These are phyloP conservation scores for Scheffersomyces parashehatae DNA, from an alignment of 1,139 yeast genomes.

Conservation along the genomic window DNA sequence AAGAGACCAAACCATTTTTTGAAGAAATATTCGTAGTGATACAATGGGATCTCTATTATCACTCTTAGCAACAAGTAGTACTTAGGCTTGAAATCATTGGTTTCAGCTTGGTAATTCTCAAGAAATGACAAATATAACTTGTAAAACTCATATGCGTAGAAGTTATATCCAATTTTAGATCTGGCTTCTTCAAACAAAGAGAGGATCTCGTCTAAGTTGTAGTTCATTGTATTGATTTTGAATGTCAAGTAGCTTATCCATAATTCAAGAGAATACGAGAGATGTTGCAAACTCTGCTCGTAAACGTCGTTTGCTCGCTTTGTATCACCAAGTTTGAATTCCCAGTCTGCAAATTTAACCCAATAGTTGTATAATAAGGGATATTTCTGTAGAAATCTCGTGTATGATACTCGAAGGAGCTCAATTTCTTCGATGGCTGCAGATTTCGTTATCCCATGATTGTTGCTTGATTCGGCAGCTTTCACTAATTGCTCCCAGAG, in stretches of 20 bases:
- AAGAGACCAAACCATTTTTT: constrained; percentile 39
- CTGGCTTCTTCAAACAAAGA: constrained; percentile 66
- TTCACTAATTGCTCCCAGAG: constrained; percentile 52
- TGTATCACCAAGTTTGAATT: constrained; percentile 60
- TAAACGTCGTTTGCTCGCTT: constrained; percentile 52
- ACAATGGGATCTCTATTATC: constrained; percentile 70
- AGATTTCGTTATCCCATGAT: constrained; percentile 42
- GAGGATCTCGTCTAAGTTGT: constrained; percentile 32
- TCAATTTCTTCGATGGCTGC: constrained; percentile 41
- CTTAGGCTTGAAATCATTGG: constrained; percentile 30
- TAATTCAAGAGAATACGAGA: constrained; percentile 61
- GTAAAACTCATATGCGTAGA: constrained; percentile 74
- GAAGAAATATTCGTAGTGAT: constrained; percentile 69
- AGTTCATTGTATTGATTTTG: constrained; percentile 43
- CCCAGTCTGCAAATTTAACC: constrained; percentile 71
- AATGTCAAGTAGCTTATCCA: constrained; percentile 73
- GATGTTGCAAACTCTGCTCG: constrained; percentile 50
- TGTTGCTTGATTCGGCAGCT: constrained; percentile 31
- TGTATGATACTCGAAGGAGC: constrained; percentile 52
- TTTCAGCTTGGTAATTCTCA: constrained; percentile 38
- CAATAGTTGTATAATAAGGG: constrained; percentile 81
- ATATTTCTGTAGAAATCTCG: constrained; percentile 56
- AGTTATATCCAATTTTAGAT: constrained; percentile 66
- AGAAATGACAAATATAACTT: constrained; percentile 62
- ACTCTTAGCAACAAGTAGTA: constrained; percentile 55